Base-by-base conservation (phyloP, 345 rosid genomes). In the Microthlaspi erraticum region DNA sequence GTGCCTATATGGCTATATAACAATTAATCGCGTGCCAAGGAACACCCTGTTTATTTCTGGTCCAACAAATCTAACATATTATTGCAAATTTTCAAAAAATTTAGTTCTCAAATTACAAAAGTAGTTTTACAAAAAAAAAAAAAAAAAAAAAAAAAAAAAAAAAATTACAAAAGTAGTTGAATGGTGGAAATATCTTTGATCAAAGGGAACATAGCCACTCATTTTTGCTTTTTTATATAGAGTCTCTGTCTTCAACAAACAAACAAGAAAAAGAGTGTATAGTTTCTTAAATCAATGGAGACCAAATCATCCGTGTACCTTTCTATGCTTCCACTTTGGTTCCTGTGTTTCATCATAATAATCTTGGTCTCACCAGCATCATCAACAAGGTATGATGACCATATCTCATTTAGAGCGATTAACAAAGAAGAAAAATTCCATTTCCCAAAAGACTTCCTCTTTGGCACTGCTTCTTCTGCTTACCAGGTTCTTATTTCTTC, bases 381-480 rank as follows among this genome's bases (percentile, higher is more conserved):
- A 20, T 20, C 2, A 49, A 48, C 13, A 31, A 48, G 60, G 60
- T 49, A 39, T 74, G 41, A 66, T 59, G 56, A 74, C 32, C 55
- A 58, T 66, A 33, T 53, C 50, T 68, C 64, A 36, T 0, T 36
- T 58, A 68, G 57, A 37, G 64, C 44, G 38, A 45, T 6, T n/a
- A 48, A 20, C 23, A 2, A 14, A 20, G 48, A 50, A 60, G 62
- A 59, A 20, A 53, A 0, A 41, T 69, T 61, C 32, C 0, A 61
- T 4, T 82, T 88, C 48, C 86, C 88, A 1, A 19, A 55, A 14
- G 51, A 71, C n/a, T n/a, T n/a, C n/a, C n/a, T n/a, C n/a, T n/a
- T 87, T 59, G 96, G 96, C 63, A 83, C 93, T 10, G 88, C 96
- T 17, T 86, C 97, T 51, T 89, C 93, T 70, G 79, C 96, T 38